Evolutionary conservation across 164 flowering plant genomes (phyloP), one percentile per base, ranked within the genome.

Genomic region (Houttuynia cordata): DNA sequence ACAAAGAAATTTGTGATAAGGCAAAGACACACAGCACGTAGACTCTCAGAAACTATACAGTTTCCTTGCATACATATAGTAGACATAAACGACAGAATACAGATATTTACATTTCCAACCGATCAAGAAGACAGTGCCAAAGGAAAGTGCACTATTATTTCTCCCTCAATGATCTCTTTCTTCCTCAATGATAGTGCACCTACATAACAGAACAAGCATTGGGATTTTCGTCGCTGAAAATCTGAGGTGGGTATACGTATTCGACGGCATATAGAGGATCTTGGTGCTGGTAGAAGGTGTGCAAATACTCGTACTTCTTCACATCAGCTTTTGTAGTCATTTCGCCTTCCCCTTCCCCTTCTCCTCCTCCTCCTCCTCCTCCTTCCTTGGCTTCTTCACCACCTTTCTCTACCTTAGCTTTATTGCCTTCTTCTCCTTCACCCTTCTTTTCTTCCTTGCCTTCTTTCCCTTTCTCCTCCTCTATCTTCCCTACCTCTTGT

Each of bases 401-500:
- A 6, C 13, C 60, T 30, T 60, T 65, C 47, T 56, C 67, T 30
- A 62, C 71, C 14, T 55, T 68, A 12, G 49, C 49, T 0, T 53
- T 71, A 14, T 63, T 72, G 13, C 60, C 65, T 47, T 74, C 61
- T 24, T 69, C 68, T 60, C 74, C 72, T 34, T 64, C 74, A 30
- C 67, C 66, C 23, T 50, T 55, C 25, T 70, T 68, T 45, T 12
- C 49, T 0, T 51, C 60, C 45, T 73, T 64, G 20, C 72, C 79
- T 8, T 64, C 67, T 50, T 64, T 51, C 3, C 17, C 15, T 17
- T 55, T 60, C 53, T 60, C 62, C 62, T 82, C 79, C 53, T 76
- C 71, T 34, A 78, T 80, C 75, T 78, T 76, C 62, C 66, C 83
- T 15, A 85, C 78, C 21, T 91, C 94, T 49, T 75, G 77, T 30